These are phyloP conservation scores for Telopea speciosissima DNA, from an alignment of 177 flowering plant genomes.

Conservation along the genomic window DNA sequence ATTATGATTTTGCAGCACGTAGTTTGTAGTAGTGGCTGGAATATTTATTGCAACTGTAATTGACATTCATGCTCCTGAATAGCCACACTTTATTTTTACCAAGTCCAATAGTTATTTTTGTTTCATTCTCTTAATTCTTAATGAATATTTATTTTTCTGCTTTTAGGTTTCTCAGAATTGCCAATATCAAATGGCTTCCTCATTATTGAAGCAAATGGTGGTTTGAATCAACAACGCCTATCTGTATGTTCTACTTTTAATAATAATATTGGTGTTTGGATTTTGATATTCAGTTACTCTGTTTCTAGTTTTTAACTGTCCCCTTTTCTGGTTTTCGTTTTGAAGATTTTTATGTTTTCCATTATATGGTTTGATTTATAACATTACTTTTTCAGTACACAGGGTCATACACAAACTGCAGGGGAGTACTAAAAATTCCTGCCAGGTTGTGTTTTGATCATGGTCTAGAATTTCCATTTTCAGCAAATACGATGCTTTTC, in stretches of 20 bases:
- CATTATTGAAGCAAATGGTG: constrained; percentile 97
- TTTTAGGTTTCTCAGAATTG: constrained; percentile 32
- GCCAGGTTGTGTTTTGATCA: too few species aligned
- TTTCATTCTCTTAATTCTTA: not conserved
- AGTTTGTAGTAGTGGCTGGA: too few species aligned
- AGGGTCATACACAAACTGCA: too few species aligned
- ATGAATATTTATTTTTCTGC: constrained; percentile 4
- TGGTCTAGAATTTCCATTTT: too few species aligned
- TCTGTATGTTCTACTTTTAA: constrained; percentile 48
- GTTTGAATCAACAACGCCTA: constrained; percentile 90
- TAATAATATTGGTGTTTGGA: not conserved
- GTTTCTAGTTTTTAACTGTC: not conserved
- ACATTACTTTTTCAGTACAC: not conserved
- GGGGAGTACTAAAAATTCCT: not conserved
- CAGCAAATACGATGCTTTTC: too few species aligned
- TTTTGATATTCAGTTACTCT: not conserved
- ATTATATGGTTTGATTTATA: not conserved
- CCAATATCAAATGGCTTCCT: constrained; percentile 80
- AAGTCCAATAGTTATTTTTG: not conserved
- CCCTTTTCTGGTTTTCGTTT: not conserved
- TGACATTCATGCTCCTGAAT: not conserved
- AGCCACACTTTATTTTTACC: not conserved
- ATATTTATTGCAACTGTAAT: too few species aligned
- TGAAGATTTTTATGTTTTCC: not conserved
- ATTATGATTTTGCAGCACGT: too few species aligned